Base-by-base conservation (phyloP, 768 basidiomycete species). In the Pisolithus sp. region DNA sequence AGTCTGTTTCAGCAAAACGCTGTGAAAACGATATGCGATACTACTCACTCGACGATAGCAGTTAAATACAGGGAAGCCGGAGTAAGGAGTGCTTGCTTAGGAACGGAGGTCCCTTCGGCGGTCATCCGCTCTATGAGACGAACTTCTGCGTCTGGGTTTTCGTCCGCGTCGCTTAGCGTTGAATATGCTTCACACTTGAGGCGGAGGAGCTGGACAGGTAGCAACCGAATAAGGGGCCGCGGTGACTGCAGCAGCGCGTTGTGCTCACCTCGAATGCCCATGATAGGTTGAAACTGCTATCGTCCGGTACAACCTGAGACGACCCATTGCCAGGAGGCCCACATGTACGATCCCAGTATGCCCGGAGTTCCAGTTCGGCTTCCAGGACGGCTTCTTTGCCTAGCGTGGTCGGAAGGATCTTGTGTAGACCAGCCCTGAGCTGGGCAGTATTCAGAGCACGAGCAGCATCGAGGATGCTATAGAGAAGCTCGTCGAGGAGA, bases 361-460 rank as follows among this genome's bases (percentile, higher is more conserved):
- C 90, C 62, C 90, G 78, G 43, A 96, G 68, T 66, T 96, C 94
- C 40, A 97, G 76, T 63, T 97, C 94, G 0, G 94, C 94, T 70
- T 97, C 94, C 46, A 93, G 73, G 17, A 95, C 73, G 3, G 93
- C 93, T 64, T 93, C 89, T 70, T 96, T 92, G 45, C 93, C 94
- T 42, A 96, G 76, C 47, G 82, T 76, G 5, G 86, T 90, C 7
- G 90, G 86, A 26, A 93, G 71, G 38, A 88, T 73, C 62, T 77
- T 83, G 53, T 88, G 76, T 37, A 93, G 69, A 52, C 83, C 83
- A 2, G 79, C 75, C 58, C 88, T 83, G 51, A 94, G 75, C 54
- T 80, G 81, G 53, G 90, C 81, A 7, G 89, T 88, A 23, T 79
- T 71, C 42, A 93, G 73, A 30, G 89, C 86, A 57, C 80, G 75